phyloP scores from a whole-genome alignment of 2,329 filamentous ascomycete species.

The Diplodia mutila region DNA sequence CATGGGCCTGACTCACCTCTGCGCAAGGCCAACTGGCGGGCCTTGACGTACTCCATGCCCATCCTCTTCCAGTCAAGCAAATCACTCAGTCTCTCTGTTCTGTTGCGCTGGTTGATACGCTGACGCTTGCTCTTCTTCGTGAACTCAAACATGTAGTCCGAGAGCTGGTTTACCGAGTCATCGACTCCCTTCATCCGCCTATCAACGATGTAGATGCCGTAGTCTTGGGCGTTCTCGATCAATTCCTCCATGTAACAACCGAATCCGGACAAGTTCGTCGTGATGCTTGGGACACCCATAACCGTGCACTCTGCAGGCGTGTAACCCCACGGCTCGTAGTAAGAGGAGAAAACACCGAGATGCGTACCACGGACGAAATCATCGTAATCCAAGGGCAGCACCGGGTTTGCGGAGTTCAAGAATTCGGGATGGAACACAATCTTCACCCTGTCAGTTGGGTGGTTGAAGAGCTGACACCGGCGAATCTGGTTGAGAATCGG shows the following conservation, averaged over 20 bases:
- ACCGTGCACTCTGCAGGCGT: constrained; percentile 98
- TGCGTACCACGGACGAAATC: constrained; percentile 98
- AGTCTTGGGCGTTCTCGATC: constrained; percentile 96
- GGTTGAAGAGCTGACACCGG: constrained; percentile 95
- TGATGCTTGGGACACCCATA: constrained; percentile 98
- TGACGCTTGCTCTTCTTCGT: constrained; percentile 90
- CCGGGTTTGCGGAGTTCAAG: constrained; percentile 91
- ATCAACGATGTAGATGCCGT: constrained; percentile 99
- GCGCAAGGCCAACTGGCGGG: constrained; percentile 85
- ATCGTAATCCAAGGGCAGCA: constrained; percentile 94
- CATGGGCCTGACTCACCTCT: constrained; percentile 51
- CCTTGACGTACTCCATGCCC: constrained; percentile 99
- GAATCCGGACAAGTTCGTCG: constrained; percentile 95
- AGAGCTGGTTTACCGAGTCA: constrained; percentile 94
- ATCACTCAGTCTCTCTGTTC: constrained; percentile 92
- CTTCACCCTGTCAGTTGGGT: constrained; percentile 93
- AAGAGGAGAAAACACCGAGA: constrained; percentile 92
- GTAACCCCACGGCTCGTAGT: constrained; percentile 99
- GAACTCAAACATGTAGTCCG: constrained; percentile 92
- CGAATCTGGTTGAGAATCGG: constrained; percentile 95
- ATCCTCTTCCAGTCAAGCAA: constrained; percentile 98
- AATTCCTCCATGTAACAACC: constrained; percentile 99
- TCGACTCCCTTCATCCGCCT: constrained; percentile 93
- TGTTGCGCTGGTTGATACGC: constrained; percentile 97
- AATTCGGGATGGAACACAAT: constrained; percentile 98